Evolutionary conservation across 2,329 filamentous ascomycete species (phyloP), one percentile per base, ranked within the genome.

Genomic region (Exophiala sideris): DNA sequence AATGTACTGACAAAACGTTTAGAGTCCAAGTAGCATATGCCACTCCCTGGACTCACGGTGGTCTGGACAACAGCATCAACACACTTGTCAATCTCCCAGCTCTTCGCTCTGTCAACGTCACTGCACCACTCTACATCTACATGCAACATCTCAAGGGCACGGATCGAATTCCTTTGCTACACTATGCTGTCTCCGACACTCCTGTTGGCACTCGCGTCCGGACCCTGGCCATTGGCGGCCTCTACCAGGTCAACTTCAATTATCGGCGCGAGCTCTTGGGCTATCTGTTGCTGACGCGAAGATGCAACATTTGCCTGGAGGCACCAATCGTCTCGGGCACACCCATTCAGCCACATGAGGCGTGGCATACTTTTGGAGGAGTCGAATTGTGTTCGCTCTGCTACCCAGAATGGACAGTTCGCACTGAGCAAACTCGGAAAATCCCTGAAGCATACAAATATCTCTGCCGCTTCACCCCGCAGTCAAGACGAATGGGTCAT

Each of bases 231-330:
- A 10, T 49, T 9, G 46, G 46, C 5, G 33, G 29, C 3, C 46
- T 33, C 14, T 49, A 49, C 46, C 18, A 49, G 12, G 6, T 18
- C 29, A 18, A 40, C 18, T 34, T 49, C 6, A 18, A 24, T 9
- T 49, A 49, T 20, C 32, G 46, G n/a, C 29, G 46, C 1, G 46
- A 49, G 20, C 12, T 49, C 5, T 20, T 40, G 12, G 46, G 46
- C 9, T n/a, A 49, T 32, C 10, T 49, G 9, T 33, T 18, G 10
- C 14, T 20, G 10, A 39, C 14, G 10, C 11, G n/a, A 18, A 24
- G 46, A 20, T 49, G 46, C 46, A 14, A 8, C 12, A 16, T 40
- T 33, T 49, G 46, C 20, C 32, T 49, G 7, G 46, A 49, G 10
- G 11, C 14, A 38, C 35, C 35, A 11, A 12, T 38, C 5, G 35